Conservation (phyloP, 345 rosid species). For the Syzygium oleosum region DNA sequence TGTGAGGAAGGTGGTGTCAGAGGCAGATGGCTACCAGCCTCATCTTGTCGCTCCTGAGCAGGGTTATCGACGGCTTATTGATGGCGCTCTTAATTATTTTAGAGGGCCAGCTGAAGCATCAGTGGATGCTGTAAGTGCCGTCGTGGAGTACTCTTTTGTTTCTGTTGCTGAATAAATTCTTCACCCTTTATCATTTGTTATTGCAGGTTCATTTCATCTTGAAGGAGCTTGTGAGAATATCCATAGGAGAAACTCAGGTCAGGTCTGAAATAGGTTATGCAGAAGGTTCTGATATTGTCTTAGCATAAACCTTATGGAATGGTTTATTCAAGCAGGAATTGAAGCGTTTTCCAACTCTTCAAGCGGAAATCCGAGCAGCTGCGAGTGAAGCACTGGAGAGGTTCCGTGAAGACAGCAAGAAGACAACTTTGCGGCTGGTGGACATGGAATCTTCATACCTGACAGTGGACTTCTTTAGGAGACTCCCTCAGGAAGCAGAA, state of each 20-base stretch:
- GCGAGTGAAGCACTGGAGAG: constrained; percentile 44
- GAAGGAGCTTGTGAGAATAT: constrained; percentile 58
- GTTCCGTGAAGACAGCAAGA: constrained; percentile 49
- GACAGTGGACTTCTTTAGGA: constrained; percentile 58
- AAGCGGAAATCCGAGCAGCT: constrained; percentile 43
- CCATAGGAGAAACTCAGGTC: constrained; percentile 58
- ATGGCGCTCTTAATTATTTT: constrained; percentile 49
- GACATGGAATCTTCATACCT: constrained; percentile 73
- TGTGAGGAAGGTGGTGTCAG: constrained; percentile 51
- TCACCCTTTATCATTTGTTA: not conserved
- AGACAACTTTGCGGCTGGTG: constrained; percentile 43
- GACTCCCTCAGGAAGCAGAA: constrained; percentile 46
- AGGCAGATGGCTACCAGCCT: constrained; percentile 75
- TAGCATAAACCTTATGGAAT: not conserved
- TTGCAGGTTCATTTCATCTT: constrained; percentile 50
- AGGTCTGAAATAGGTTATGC: not conserved
- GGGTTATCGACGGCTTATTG: constrained; percentile 57
- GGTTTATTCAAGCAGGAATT: constrained; percentile 36
- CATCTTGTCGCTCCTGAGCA: constrained; percentile 73
- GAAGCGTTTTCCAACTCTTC: constrained; percentile 56
- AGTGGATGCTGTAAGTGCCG: constrained; percentile 59
- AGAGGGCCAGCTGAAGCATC: constrained; percentile 69
- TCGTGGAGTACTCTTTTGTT: not conserved
- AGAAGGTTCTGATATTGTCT: not conserved
- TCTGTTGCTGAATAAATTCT: not conserved